Conservation (phyloP, 768 basidiomycete genomes). For the Tricholoma terreum region DNA sequence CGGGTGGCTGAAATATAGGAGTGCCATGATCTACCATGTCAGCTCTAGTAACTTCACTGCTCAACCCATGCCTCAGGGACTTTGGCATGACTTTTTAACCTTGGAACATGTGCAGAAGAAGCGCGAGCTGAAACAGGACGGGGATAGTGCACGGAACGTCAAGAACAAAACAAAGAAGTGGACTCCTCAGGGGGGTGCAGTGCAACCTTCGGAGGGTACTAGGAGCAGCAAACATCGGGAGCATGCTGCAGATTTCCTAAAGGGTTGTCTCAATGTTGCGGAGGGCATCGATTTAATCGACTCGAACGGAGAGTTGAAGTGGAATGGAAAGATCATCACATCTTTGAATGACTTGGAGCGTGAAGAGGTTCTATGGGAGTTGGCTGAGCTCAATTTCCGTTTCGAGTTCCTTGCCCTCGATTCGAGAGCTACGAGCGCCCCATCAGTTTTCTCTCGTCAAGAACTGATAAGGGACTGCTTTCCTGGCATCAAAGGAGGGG, state of each 20-base stretch:
- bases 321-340: background rate
- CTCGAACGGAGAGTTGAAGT: background rate
- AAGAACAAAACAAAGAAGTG: background rate
- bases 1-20: background rate
- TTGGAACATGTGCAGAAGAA: background rate
- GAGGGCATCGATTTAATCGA: background rate
- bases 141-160: too few species aligned
- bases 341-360: background rate
- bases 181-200: too few species aligned
- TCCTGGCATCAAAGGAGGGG: background rate
- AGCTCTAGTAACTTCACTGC: background rate
- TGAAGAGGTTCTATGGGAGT: constrained; percentile 6
- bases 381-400: constrained; percentile 4
- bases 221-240: background rate
- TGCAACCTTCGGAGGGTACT: background rate
- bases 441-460: background rate
- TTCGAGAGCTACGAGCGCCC: too few species aligned
- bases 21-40: background rate
- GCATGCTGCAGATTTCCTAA: constrained; percentile 3
- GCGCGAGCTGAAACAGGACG: background rate
- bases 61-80: constrained; percentile 2
- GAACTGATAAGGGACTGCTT: background rate
- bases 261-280: background rate
- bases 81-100: too few species aligned
- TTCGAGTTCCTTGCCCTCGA: too few species aligned